Conservation (phyloP, 192 early-diverging fungal species). For the Phlyctochytrium arcticum region DNA sequence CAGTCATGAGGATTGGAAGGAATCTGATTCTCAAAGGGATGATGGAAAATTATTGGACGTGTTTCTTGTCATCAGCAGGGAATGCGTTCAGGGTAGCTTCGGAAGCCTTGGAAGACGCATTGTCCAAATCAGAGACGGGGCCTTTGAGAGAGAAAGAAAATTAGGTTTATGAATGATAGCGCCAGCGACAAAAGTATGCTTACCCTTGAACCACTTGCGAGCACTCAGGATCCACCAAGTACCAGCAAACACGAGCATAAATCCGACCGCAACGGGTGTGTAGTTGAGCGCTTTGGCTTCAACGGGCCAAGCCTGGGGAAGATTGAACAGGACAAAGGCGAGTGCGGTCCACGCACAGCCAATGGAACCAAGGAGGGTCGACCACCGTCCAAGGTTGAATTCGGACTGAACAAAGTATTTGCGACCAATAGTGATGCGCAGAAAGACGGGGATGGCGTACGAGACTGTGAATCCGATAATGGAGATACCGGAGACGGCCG, state of each 20-base stretch:
- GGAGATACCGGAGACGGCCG: slow-evolving; percentile 29
- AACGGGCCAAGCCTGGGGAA: slow-evolving; percentile 24
- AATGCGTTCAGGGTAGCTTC: too few relatives aligned
- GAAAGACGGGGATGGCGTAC: slow-evolving; percentile 46
- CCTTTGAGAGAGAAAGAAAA: too few relatives aligned
- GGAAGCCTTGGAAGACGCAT: too few relatives aligned
- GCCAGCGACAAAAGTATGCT: too few relatives aligned
- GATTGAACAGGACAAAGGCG: slow-evolving; percentile 34
- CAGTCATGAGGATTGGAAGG: too few relatives aligned
- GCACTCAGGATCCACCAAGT: slow-evolving; percentile 33
- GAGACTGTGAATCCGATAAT: slow-evolving; percentile 40
- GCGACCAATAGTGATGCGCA: slow-evolving; percentile 35
- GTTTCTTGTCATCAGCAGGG: too few relatives aligned
- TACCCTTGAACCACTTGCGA: slow-evolving; percentile 40
- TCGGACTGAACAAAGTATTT: slow-evolving; percentile 32
- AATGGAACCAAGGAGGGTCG: slow-evolving; percentile 29
- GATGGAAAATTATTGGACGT: too few relatives aligned
- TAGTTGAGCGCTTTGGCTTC: slow-evolving; percentile 33
- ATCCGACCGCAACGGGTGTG: slow-evolving; percentile 30
- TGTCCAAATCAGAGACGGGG: too few relatives aligned
- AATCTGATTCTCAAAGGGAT: too few relatives aligned
- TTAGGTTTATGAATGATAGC: too few relatives aligned
- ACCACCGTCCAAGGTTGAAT: slow-evolving; percentile 42
- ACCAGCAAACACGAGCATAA: slow-evolving; percentile 25
- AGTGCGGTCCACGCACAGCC: slow-evolving; percentile 36